Base-by-base conservation (phyloP, 129 eudicot species). In the Solidago caesia region DNA sequence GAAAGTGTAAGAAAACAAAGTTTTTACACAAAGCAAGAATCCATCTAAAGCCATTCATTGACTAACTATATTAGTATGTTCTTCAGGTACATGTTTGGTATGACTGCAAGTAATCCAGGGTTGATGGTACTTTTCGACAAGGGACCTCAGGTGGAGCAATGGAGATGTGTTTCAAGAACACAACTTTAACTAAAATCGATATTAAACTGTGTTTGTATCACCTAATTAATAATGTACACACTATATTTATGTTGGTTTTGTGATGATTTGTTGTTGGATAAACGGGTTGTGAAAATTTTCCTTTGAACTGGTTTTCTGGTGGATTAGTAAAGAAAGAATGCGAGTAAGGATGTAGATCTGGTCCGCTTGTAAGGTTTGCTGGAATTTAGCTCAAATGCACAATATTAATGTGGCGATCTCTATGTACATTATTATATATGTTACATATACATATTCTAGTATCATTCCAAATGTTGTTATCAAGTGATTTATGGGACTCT, bases 11-110 rank as follows among this genome's bases (percentile, higher is more conserved):
- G 0, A 3, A 15, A 6, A 15, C 61, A 55, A 55, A 4, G 61
- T 27, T 9, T 0, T 46, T 46, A 7, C 12, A 39, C 16, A 42
- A 68, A 68, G 26, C 48, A 15, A 10, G 48, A 33, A 70, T 52
- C 14, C 2, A 10, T 11, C 10, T 60, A 27, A 8, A 60, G 41
- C 6, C 26, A 8, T 67, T 4, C 13, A 56, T 39, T 67, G 27
- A 76, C 2, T 16, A 12, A 5, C 15, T 4, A 5, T 2, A 46
- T 77, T 16, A 13, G 59, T 43, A 29, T 69, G 41, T 43, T 70
- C 46, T 76, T 13, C 57, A 91, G 96, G 89, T 88, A 91, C 69
- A 77, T 75, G 86, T 91, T 79, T 14, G 97, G 92, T 44, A 70
- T 81, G 82, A 73, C 87, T 15, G 67, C 90, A 5, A 56, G 82